A percentile compares a stretch with the other conserved stretches of the same genome.
These are phyloP conservation scores for Talaromyces adpressus DNA, from an alignment of 495 filamentous ascomycete genomes.

Conservation along the genomic window DNA sequence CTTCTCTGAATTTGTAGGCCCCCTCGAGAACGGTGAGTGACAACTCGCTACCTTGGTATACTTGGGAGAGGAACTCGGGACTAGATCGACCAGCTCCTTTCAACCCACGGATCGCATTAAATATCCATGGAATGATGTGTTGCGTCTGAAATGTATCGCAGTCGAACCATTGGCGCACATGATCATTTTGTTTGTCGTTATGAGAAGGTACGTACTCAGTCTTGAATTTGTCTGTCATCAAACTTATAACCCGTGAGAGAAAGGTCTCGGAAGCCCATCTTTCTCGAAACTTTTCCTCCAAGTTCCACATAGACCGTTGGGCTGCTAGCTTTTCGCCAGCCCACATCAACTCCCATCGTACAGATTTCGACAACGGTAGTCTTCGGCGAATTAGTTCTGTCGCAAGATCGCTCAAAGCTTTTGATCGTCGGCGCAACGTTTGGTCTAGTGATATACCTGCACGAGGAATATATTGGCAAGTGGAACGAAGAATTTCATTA, in stretches of 20 bases:
- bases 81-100: conserved; percentile 26
- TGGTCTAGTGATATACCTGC: conserved; percentile 69
- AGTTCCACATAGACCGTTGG: conserved; percentile 73
- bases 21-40: conserved; percentile 62
- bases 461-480: conserved; percentile 61
- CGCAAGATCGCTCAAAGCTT: conserved; percentile 65
- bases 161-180: conserved; percentile 74
- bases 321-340: conserved; percentile 85
- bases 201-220: conserved; percentile 40
- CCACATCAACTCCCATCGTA: conserved; percentile 73
- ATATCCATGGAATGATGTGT: conserved; percentile 68
- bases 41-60: conserved; percentile 77
- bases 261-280: conserved; percentile 41
- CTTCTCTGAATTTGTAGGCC: conserved; percentile 65
- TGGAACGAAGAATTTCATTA: conserved; percentile 71
- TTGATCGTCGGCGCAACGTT: conserved; percentile 63
- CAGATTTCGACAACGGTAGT: conserved; percentile 45
- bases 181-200: conserved; percentile 58
- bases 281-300: conserved; percentile 54
- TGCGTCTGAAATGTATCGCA: conserved; percentile 68
- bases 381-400: conserved; percentile 51
- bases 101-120: conserved; percentile 59
- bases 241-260: conserved; percentile 60
- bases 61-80: conserved; percentile 40
- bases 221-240: conserved; percentile 64